Conservation (phyloP, 2,329 filamentous ascomycete genomes). For the Botrytis deweyae region DNA sequence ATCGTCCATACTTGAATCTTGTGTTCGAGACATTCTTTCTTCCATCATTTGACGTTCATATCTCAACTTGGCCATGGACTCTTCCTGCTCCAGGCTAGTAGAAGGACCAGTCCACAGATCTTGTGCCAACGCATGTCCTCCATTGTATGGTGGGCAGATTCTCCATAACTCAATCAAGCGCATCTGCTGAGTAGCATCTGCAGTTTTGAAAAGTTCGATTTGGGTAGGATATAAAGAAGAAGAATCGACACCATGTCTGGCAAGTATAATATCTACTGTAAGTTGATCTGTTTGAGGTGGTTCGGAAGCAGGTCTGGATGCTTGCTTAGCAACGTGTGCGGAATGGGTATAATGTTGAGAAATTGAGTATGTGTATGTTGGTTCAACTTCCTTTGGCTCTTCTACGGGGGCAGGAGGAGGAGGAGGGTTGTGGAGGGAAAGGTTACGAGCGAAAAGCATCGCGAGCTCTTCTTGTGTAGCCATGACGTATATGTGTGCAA, state of each 20-base stretch:
- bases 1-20: constrained; percentile 47
- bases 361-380: constrained; percentile 67
- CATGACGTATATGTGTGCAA: constrained; percentile 40
- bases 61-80: constrained; percentile 55
- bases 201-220: constrained; percentile 74
- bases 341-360: constrained; percentile 85
- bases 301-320: constrained; percentile 51
- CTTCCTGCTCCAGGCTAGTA: constrained; percentile 55
- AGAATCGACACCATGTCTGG: constrained; percentile 68
- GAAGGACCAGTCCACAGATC: constrained; percentile 58
- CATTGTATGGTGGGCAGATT: constrained; percentile 50
- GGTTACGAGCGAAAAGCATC: constrained; percentile 73
- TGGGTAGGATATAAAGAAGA: constrained; percentile 69
- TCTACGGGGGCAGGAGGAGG: constrained; percentile 36
- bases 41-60: constrained; percentile 54
- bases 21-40: constrained; percentile 42
- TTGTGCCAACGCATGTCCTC: constrained; percentile 54
- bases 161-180: constrained; percentile 26
- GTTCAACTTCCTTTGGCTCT: constrained; percentile 38
- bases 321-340: constrained; percentile 57
- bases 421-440: constrained; percentile 55
- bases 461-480: constrained; percentile 79
- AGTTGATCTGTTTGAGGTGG: constrained; percentile 50
- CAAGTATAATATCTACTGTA: constrained; percentile 58
- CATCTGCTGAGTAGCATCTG: constrained; percentile 65